Evolutionary conservation across 768 basidiomycete species (phyloP).

Genomic region (Lactifluus piperatus): DNA sequence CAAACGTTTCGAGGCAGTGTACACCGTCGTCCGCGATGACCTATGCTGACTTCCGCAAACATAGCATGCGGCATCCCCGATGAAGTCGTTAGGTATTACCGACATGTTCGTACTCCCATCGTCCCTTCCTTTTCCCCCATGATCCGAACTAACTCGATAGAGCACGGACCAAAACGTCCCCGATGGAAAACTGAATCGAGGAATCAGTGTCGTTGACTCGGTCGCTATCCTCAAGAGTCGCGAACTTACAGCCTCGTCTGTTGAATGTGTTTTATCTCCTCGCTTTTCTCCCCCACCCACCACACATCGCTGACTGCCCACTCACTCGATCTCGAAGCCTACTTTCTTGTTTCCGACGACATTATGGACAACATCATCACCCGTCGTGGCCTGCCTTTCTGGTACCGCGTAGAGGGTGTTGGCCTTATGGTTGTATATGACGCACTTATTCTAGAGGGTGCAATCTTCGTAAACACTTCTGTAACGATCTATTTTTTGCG

Average conservation of each 20-base stretch:
- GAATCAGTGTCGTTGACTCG: conserved; percentile 91
- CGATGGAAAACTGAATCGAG: conserved; percentile 90
- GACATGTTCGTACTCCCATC: conserved; percentile 42
- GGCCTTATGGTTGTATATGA: conserved; percentile 93
- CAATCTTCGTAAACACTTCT: conserved; percentile 90
- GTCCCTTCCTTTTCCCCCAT: neutral
- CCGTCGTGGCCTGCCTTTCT: conserved; percentile 90
- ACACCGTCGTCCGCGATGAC: conserved; percentile 64
- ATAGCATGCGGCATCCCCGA: conserved; percentile 80
- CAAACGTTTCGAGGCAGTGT: conserved; percentile 59
- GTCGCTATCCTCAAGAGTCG: conserved; percentile 77
- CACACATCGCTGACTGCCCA: neutral
- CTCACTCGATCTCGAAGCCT: conserved; percentile 87
- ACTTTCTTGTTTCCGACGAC: conserved; percentile 95
- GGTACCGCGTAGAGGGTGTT: conserved; percentile 67
- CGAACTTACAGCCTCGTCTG: conserved; percentile 75
- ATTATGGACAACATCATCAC: conserved; percentile 97
- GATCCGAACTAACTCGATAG: conserved; percentile 32
- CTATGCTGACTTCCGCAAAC: conserved; percentile 54
- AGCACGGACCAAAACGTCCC: conserved; percentile 92
- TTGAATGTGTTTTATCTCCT: conserved; percentile 78
- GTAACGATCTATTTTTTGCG: conserved; percentile 70
- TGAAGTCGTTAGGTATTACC: conserved; percentile 82
- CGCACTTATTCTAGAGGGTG: conserved; percentile 89
- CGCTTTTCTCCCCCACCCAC: neutral